Evolutionary conservation across 768 basidiomycete genomes (phyloP).

Genomic region (Agrocybe pediades): DNA sequence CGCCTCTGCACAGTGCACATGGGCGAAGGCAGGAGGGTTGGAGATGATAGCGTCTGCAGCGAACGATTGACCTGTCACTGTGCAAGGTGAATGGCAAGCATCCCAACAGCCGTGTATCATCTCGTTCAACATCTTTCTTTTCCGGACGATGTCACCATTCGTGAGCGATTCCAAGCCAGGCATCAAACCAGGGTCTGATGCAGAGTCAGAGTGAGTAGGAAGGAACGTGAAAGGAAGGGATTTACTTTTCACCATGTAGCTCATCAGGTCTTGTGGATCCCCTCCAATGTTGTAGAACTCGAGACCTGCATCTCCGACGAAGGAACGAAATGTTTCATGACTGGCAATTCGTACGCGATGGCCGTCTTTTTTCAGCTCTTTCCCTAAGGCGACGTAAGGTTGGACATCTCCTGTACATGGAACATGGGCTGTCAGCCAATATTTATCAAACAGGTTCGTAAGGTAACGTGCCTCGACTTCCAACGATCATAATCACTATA

Average conservation of each 20-base stretch:
- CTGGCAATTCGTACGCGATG: constrained; percentile 66
- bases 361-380: constrained; percentile 45
- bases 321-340: constrained; percentile 58
- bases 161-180: constrained; percentile 58
- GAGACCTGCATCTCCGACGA: constrained; percentile 50
- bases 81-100: constrained; percentile 50
- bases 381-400: constrained; percentile 62
- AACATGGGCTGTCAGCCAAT: neutral
- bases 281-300: constrained; percentile 67
- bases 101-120: constrained; percentile 66
- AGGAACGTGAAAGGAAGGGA: neutral
- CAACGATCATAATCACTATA: constrained; percentile 70
- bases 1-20: constrained; percentile 67
- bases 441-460: neutral
- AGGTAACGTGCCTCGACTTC: constrained; percentile 51
- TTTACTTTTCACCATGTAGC: constrained; percentile 73
- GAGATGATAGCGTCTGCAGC: constrained; percentile 67
- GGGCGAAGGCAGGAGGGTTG: constrained; percentile 69
- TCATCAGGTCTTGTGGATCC: constrained; percentile 66
- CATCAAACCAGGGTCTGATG: constrained; percentile 61
- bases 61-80: constrained; percentile 44
- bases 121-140: constrained; percentile 59
- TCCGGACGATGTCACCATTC: constrained; percentile 62
- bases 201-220: constrained; percentile 3
- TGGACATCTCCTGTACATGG: constrained; percentile 63